These are phyloP conservation scores for Phytophthora citrophthora DNA, from an alignment of 352 stramenopile species.

Conservation along the genomic window DNA sequence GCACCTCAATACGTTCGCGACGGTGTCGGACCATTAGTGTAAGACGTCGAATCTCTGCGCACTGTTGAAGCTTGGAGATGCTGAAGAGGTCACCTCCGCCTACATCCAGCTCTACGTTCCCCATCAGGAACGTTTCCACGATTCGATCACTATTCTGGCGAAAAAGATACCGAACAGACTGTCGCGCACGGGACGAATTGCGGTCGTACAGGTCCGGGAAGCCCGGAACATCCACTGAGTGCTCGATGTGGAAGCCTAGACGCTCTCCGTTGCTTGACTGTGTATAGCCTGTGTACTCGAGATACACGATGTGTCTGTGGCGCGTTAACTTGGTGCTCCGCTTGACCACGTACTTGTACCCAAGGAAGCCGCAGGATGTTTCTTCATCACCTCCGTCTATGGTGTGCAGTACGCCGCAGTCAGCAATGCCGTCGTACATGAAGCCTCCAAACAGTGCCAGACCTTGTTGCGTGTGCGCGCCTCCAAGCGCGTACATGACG, in stretches of 20 bases:
- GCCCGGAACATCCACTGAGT: slow-evolving; percentile 40
- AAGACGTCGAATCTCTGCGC: slow-evolving; percentile 43
- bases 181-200: slow-evolving; percentile 16
- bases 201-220: slow-evolving; percentile 36
- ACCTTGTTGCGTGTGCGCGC: slow-evolving; percentile 38
- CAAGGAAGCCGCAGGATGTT: slow-evolving; percentile 42
- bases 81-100: slow-evolving; percentile 24
- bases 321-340: slow-evolving; percentile 13
- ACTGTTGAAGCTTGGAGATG: slow-evolving; percentile 33
- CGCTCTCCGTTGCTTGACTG: slow-evolving; percentile 37
- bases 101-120: slow-evolving; percentile 25
- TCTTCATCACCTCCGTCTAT: slow-evolving; percentile 32
- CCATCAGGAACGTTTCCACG: slow-evolving; percentile 37
- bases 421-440: slow-evolving; percentile 48
- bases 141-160: slow-evolving; percentile 37
- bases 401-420: slow-evolving; percentile 46
- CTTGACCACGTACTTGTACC: slow-evolving; percentile 60
- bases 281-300: slow-evolving; percentile 48
- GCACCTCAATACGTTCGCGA: slow-evolving; percentile 37
- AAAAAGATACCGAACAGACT: slow-evolving; percentile 44
- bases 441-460: slow-evolving; percentile 44
- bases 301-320: slow-evolving; percentile 41
- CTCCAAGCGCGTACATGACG: slow-evolving; percentile 45
- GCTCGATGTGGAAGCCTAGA: slow-evolving; percentile 48
- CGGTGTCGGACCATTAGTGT: slow-evolving; percentile 40